Base-by-base conservation (phyloP, 2,329 filamentous ascomycete genomes). In the Pseudogymnoascus sp. region DNA sequence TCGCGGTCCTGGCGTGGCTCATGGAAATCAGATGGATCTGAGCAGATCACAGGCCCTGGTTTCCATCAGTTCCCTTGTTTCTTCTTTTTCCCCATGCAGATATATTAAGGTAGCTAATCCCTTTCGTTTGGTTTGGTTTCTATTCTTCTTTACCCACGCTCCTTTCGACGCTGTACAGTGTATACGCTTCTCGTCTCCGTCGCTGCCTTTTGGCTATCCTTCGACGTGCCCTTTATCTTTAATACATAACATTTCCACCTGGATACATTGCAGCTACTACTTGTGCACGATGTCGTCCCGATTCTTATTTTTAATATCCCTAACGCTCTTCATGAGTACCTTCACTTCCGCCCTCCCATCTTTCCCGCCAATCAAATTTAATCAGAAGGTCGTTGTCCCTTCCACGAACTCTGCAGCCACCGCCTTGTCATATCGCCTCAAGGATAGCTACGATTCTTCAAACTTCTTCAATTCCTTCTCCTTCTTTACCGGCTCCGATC, bases 401-500 rank as follows among this genome's bases (percentile, higher is more conserved):
- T 56, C 50, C 10, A 56, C 50, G 3, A 35, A 56, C 29, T 21
- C 50, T 2, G 17, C n/a, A 33, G 50, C 59, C 38, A 63, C 42
- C 31, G 42, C 68, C 73, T 17, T 60, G 35, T 42, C 62, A 13
- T 80, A 80, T 69, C 71, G 74, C 40, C 69, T 80, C 42, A 70
- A 72, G 10, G 75, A 73, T 63, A 80, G 75, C 21, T 82, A 79
- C 62, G 72, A 73, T 19, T 77, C 77, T 50, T 72, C 76, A 56
- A 75, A 77, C 61, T 74, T 82, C 56, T 73, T 83, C 63, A 75
- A 72, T 46, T 75, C 75, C 64, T 84, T 84, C 71, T 77, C 75
- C 66, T 84, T 82, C 73, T 77, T 79, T 65, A 77, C 79, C 15
- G 77, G 75, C 1, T 60, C 67, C 4, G 88, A 92, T 69, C 86